Conservation (phyloP, 2,329 filamentous ascomycete genomes). For the Xylariales sp. region DNA sequence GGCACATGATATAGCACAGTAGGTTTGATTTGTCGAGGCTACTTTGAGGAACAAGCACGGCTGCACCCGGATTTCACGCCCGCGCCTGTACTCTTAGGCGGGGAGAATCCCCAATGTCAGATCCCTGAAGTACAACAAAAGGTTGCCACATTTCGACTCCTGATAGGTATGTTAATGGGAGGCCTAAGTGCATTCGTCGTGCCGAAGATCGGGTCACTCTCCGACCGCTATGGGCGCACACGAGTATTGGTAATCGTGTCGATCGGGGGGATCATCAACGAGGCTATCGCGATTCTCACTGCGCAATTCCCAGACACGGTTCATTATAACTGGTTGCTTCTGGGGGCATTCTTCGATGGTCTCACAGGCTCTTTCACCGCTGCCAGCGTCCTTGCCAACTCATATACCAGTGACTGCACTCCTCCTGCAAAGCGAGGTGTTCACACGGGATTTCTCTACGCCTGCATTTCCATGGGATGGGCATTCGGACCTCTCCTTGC, state of each 20-base stretch:
- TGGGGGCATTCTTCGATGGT: constrained; percentile 77
- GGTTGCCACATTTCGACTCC: constrained; percentile 74
- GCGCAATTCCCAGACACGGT: constrained; percentile 69
- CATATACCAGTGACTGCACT: constrained; percentile 88
- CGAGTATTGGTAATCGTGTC: constrained; percentile 69
- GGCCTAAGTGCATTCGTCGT: constrained; percentile 74
- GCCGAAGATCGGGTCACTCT: constrained; percentile 78
- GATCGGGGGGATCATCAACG: constrained; percentile 67
- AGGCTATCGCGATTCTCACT: constrained; percentile 74
- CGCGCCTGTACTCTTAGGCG: constrained; percentile 61
- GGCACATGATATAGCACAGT: constrained; percentile 67
- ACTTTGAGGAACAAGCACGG: constrained; percentile 65
- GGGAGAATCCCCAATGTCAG: constrained; percentile 74
- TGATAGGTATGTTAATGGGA: constrained; percentile 70
- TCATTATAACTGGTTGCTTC: constrained; percentile 72
- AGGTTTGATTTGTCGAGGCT: constrained; percentile 75
- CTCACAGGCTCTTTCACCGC: constrained; percentile 85
- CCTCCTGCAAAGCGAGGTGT: constrained; percentile 74
- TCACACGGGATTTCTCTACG: constrained; percentile 85
- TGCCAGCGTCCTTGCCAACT: constrained; percentile 69
- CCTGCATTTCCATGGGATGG: constrained; percentile 83
- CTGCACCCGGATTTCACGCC: constrained; percentile 56
- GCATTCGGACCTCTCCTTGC: constrained; percentile 81
- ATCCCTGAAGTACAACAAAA: constrained; percentile 72
- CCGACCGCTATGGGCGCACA: constrained; percentile 81